Evolutionary conservation across 495 filamentous ascomycete genomes (phyloP).

Genomic region (Trichocladium antarcticum): DNA sequence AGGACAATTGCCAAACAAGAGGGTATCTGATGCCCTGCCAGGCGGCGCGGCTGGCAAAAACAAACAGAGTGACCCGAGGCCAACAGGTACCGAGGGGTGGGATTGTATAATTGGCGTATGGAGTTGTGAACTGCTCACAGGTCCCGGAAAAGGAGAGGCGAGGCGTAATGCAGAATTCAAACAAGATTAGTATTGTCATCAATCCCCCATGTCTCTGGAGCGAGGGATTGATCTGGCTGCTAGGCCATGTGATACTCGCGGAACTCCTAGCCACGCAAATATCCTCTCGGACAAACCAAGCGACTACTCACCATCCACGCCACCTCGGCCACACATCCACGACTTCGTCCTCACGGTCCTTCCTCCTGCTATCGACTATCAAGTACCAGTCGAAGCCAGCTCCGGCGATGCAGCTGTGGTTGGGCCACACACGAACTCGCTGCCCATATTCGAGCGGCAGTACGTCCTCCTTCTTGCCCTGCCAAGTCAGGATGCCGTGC

Average conservation of each 20-base stretch:
- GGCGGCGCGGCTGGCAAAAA: neutral
- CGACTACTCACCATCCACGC: slow-evolving; percentile 50
- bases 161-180: neutral
- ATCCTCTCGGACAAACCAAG: no score
- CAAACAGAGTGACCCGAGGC: neutral
- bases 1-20: no score
- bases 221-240: neutral
- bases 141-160: neutral
- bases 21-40: no score
- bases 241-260: no score
- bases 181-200: neutral
- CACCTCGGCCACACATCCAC: slow-evolving; percentile 61
- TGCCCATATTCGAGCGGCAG: slow-evolving; percentile 47
- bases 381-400: slow-evolving; percentile 64
- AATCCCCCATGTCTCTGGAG: neutral
- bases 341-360: slow-evolving; percentile 44
- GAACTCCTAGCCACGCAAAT: no score
- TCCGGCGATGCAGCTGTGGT: slow-evolving; percentile 74
- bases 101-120: neutral
- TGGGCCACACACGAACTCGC: slow-evolving; percentile 65
- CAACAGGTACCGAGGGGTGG: neutral
- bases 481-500: slow-evolving; percentile 51
- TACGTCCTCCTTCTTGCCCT: slow-evolving; percentile 35
- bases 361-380: slow-evolving; percentile 54
- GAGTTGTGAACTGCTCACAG: neutral